Percentiles rank a stretch among this genome's conserved stretches.
Evolutionary conservation across 805 yeast genomes (phyloP).

Genomic region (Kodamaea lidongshanica): DNA sequence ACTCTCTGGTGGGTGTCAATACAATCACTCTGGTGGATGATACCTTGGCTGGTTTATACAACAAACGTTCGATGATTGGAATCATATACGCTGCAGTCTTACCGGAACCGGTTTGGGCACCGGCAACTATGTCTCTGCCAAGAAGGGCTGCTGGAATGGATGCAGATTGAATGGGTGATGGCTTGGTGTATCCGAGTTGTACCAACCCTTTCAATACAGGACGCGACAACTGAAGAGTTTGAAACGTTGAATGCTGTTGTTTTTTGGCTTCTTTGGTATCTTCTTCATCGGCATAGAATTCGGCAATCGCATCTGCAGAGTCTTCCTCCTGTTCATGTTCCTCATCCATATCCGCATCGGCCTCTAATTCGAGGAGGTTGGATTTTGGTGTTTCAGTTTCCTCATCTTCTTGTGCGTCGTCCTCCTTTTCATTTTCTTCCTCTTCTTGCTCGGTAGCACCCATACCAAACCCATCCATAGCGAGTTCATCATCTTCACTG

Average conservation of each 20-base stretch:
- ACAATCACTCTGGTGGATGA: slow-evolving; percentile 89
- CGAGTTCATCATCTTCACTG: slow-evolving; percentile 35
- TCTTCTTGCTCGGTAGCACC: slow-evolving; percentile 39
- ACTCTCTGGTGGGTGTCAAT: slow-evolving; percentile 93
- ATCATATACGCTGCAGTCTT: slow-evolving; percentile 98
- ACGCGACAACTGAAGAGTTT: slow-evolving; percentile 74
- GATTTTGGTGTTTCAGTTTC: slow-evolving; percentile 13
- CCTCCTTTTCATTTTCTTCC: slow-evolving; percentile 24
- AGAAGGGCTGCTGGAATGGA: slow-evolving; percentile 87
- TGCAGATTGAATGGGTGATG: slow-evolving; percentile 91
- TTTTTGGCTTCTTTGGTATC: slow-evolving; percentile 39
- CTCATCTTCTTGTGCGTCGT: slow-evolving; percentile 21
- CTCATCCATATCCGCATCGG: slow-evolving; percentile 14
- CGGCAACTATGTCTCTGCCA: slow-evolving; percentile 97
- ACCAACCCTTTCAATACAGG: slow-evolving; percentile 82
- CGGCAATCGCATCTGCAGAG: slow-evolving; percentile 75
- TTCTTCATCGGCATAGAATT: slow-evolving; percentile 64
- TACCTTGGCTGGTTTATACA: slow-evolving; percentile 79
- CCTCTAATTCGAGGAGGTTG: slow-evolving; percentile 6
- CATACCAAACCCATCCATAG: slow-evolving; percentile 43
- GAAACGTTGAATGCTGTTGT: slow-evolving; percentile 59
- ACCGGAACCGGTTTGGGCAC: slow-evolving; percentile 99
- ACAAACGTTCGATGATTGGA: slow-evolving; percentile 86
- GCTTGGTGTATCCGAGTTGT: slow-evolving; percentile 75
- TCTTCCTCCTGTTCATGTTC: slow-evolving; percentile 39